Evolutionary conservation across 495 filamentous ascomycete species (phyloP).

Genomic region (Oleoguttula mirabilis): DNA sequence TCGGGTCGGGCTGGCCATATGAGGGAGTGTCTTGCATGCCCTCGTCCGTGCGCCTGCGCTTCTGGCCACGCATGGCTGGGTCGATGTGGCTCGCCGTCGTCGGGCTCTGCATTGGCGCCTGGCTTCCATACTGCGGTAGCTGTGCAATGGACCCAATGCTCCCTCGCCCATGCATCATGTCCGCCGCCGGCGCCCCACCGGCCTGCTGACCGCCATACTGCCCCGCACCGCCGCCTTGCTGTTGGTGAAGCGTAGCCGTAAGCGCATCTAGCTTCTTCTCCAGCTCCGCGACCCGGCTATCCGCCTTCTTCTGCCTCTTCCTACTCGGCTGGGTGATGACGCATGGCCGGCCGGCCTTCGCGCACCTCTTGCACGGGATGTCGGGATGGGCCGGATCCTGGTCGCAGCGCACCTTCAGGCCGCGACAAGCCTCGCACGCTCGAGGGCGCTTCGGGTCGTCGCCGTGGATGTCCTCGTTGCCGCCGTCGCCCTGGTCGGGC

Average conservation of each 20-base stretch:
- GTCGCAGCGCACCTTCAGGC: constrained; percentile 84
- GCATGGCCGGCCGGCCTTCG: constrained; percentile 68
- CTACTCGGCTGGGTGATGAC: constrained; percentile 70
- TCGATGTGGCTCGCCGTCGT: neutral
- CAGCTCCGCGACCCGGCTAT: constrained; percentile 80
- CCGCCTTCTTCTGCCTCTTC: constrained; percentile 88
- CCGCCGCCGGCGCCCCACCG: constrained; percentile 20
- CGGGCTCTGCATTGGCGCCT: constrained; percentile 1
- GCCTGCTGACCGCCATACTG: constrained; percentile 27
- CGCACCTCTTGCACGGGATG: constrained; percentile 70
- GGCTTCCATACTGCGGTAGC: constrained; percentile 4
- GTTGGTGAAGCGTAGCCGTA: constrained; percentile 56
- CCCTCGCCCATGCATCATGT: constrained; percentile 13
- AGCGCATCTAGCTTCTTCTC: constrained; percentile 90
- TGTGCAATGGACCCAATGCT: constrained; percentile 5
- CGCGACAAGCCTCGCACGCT: constrained; percentile 87
- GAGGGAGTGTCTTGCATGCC: neutral
- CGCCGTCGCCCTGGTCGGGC: neutral
- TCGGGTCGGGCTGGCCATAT: neutral
- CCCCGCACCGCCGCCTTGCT: constrained; percentile 30
- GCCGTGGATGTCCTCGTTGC: constrained; percentile 30
- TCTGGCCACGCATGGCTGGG: constrained; percentile 1
- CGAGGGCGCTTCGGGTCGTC: constrained; percentile 54
- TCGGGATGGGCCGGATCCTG: constrained; percentile 50
- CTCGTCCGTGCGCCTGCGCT: constrained; percentile 11